These are phyloP conservation scores for Aspergillus hancockii DNA, from an alignment of 495 filamentous ascomycete species.

Conservation along the genomic window DNA sequence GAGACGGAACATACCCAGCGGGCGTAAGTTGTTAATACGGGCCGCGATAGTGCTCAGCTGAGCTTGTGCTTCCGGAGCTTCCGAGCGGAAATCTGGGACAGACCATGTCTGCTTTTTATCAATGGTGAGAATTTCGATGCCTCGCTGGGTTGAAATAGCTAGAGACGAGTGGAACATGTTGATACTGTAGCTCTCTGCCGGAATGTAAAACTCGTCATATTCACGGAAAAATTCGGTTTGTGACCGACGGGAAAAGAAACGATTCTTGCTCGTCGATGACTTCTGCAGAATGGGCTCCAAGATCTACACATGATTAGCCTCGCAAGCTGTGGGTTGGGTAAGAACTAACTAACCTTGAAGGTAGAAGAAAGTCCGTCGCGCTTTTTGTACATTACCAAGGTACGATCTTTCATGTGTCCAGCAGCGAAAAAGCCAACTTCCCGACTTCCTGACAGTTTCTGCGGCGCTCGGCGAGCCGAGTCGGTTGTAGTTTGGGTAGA, in stretches of 20 bases:
- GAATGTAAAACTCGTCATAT: conserved; percentile 98
- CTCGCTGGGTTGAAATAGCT: conserved; percentile 83
- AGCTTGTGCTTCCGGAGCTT: conserved; percentile 51
- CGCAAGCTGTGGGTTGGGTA: not conserved
- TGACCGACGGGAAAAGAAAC: conserved; percentile 67
- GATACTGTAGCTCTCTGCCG: conserved; percentile 90
- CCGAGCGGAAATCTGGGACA: conserved; percentile 75
- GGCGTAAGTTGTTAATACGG: conserved; percentile 76
- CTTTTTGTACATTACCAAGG: conserved; percentile 94
- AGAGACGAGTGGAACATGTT: conserved; percentile 95
- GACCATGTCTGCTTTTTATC: conserved; percentile 94
- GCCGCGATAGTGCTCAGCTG: conserved; percentile 77
- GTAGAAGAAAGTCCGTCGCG: conserved; percentile 86
- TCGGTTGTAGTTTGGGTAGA: conserved; percentile 56
- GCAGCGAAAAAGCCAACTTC: conserved; percentile 97
- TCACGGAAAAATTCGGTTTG: conserved; percentile 96
- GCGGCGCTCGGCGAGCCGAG: conserved; percentile 72
- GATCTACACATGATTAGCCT: conserved; percentile 44
- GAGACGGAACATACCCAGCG: conserved; percentile 95
- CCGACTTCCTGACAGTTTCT: conserved; percentile 81
- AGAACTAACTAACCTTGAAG: conserved; percentile 64
- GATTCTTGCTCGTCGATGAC: conserved; percentile 53
- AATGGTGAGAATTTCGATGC: conserved; percentile 94
- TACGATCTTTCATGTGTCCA: conserved; percentile 94
- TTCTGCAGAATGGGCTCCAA: conserved; percentile 95